Evolutionary conservation across 108 stramenopile species (phyloP).

Genomic region (Seminavis robusta): DNA sequence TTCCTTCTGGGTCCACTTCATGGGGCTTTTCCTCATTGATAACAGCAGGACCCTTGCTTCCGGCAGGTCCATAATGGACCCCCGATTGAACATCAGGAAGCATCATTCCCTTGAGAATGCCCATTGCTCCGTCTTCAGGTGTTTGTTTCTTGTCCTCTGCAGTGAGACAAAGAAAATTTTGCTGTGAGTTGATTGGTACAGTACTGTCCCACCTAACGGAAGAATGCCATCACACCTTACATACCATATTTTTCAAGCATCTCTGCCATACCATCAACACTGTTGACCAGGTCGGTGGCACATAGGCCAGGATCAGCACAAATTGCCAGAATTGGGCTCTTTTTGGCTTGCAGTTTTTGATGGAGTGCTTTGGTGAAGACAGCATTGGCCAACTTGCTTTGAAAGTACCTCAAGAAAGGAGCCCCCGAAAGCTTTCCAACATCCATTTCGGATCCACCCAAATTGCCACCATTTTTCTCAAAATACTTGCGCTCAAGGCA

Average conservation of each 20-base stretch:
- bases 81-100: background rate
- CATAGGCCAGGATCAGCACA: slow-evolving; percentile 8
- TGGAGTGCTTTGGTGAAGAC: slow-evolving; percentile 42
- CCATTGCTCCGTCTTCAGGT: slow-evolving; percentile 33
- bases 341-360: no score
- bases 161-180: no score
- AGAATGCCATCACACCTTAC: no score
- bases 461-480: slow-evolving; percentile 31
- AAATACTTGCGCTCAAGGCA: slow-evolving; percentile 47
- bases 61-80: no score
- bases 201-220: no score
- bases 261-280: no score
- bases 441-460: slow-evolving; percentile 31
- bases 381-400: slow-evolving; percentile 60
- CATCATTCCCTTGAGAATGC: slow-evolving; percentile 11
- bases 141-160: no score
- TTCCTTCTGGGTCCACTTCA: background rate
- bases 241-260: no score
- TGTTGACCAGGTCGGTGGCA: background rate
- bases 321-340: no score
- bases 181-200: no score
- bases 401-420: slow-evolving; percentile 42
- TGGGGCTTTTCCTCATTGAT: background rate
- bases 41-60: slow-evolving; percentile 1
- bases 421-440: slow-evolving; percentile 9